Base-by-base conservation (phyloP, 768 basidiomycete species). In the Megacollybia marginata region DNA sequence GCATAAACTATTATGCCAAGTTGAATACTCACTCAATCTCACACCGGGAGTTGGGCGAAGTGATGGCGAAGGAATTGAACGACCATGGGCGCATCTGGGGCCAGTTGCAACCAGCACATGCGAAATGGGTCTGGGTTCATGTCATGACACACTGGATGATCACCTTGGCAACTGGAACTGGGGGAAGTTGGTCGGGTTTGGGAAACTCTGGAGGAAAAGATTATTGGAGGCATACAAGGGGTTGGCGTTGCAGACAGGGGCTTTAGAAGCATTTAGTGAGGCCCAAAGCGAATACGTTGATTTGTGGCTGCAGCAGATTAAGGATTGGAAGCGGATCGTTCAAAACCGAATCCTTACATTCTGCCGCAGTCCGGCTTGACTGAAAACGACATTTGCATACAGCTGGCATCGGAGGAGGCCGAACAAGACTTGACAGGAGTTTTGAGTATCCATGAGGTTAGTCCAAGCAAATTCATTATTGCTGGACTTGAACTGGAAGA, bases 41-140 rank as follows among this genome's bases (percentile, higher is more conserved):
- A 31, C 13, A 18, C 0, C 61, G 69, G 38, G 38, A 8, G 8
- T 4, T 8, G 38, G 38, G 18, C 13, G 38, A 18, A 40, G 15
- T 15, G 38, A 40, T 8, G 8, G 38, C 5, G 38, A 40, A 8
- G 38, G 38, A 13, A 18, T 40, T 40, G 38, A 40, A 32, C 47
- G 56, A 0, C 52, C 48, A 0, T 68, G 67, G 69, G 40, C 62
- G 0, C 47, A 42, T 0, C 42, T 59, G 7, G 65, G 66, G 32
- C 42, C 49, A 0, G 50, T 52, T 1, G 58, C 59, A 2, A 48
- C 49, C 1, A 64, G 60, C 40, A 67, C 61, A 0, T 47, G 55
- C 2, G 59, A 65, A n/a, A 70, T 66, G 65, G 62, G 59, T 0
- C 60, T 60, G 0, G 61, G 62, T 0, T 44, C 53, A 1, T 46